Conservation (phyloP, 148 eudicot species). For the Rhododendron henanense region DNA sequence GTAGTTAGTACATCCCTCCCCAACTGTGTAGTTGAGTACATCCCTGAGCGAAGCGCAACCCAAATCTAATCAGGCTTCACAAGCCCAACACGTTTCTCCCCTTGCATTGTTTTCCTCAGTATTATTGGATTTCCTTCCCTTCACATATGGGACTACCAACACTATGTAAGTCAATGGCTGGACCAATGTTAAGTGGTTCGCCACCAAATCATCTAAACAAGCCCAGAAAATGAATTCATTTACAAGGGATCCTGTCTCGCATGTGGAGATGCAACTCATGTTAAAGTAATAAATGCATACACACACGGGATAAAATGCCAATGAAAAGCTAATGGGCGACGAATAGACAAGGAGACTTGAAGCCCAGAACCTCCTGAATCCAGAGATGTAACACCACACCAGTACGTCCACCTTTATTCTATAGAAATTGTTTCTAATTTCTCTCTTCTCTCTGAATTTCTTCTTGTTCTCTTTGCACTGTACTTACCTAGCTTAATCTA, state of each 20-base stretch:
- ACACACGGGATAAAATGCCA: not conserved
- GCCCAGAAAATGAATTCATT: not conserved
- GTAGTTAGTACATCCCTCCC: not conserved
- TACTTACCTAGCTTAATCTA: not conserved
- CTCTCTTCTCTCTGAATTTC: not conserved
- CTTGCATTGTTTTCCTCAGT: not conserved
- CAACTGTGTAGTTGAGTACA: not conserved
- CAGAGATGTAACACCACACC: not conserved
- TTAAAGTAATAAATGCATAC: not conserved
- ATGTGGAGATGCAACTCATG: not conserved
- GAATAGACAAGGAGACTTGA: not conserved
- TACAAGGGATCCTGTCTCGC: not conserved
- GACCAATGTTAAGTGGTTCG: not conserved
- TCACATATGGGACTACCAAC: not conserved
- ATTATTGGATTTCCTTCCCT: not conserved
- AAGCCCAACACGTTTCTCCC: not conserved
- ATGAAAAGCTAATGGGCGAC: not conserved
- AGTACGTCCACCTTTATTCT: not conserved
- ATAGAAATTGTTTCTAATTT: not conserved
- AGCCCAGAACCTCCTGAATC: not conserved
- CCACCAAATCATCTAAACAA: not conserved
- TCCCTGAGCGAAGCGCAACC: not conserved
- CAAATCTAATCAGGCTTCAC: not conserved
- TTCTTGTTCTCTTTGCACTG: not conserved
- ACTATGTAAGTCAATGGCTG: not conserved